Percentiles rank a stretch among this genome's conserved stretches.
Evolutionary conservation across 139 green algal species (phyloP).

Genomic region (Chlorella sp.): DNA sequence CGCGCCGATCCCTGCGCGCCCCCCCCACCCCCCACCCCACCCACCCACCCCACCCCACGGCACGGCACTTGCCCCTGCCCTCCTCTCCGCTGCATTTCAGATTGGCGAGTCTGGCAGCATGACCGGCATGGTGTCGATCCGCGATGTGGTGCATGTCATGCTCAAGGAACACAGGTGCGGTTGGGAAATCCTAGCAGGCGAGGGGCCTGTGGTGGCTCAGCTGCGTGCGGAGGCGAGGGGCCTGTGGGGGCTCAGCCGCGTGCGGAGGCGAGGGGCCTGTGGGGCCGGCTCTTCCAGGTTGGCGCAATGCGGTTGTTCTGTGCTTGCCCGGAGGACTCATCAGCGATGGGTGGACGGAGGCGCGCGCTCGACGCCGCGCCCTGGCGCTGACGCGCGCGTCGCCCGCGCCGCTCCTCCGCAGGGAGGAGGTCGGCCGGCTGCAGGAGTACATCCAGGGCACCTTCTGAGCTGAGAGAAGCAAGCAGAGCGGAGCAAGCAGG

Average conservation of each 20-base stretch:
- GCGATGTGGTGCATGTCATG: slow-evolving; percentile 57
- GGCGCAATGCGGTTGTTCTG: not conserved
- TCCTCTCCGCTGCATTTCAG: slow-evolving; percentile 13
- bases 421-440: slow-evolving; percentile 57
- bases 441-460: slow-evolving; percentile 67
- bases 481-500: not conserved
- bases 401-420: too few species aligned
- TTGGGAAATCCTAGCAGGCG: not conserved
- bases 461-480: slow-evolving; percentile 14
- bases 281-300: not conserved
- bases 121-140: slow-evolving; percentile 62
- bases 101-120: slow-evolving; percentile 47
- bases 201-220: not conserved
- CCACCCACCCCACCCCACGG: too few species aligned
- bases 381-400: too few species aligned
- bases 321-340: not conserved
- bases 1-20: not conserved
- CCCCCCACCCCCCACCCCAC: not conserved
- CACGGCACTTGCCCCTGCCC: too few species aligned
- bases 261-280: not conserved
- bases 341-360: not conserved
- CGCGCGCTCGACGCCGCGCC: too few species aligned
- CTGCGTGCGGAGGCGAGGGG: not conserved
- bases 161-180: slow-evolving; percentile 54
- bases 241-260: not conserved